Evolutionary conservation across 2,329 filamentous ascomycete species (phyloP).

Genomic region (Aspergillus tubingensis): DNA sequence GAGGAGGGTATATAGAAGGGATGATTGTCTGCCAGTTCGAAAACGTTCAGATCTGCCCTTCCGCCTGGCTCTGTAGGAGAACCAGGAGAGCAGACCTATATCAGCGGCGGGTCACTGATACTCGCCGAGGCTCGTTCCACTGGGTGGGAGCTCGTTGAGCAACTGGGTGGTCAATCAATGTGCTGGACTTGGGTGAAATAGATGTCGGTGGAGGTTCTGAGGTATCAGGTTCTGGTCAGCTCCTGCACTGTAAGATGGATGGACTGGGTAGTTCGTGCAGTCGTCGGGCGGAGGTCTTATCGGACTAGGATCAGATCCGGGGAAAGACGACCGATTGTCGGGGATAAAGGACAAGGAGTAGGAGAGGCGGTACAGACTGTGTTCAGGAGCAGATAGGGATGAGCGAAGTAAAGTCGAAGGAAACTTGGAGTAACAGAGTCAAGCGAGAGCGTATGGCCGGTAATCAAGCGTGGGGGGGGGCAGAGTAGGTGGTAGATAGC

Average conservation of each 20-base stretch:
- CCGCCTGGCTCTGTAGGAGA: conserved; percentile 46
- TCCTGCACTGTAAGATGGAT: conserved; percentile 2
- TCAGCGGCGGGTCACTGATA: conserved; percentile 34
- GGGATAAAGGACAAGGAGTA: background rate
- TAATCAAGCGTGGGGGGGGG: background rate
- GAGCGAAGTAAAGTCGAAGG: background rate
- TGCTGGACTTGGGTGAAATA: background rate
- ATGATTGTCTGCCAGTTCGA: conserved; percentile 74
- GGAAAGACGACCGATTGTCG: conserved; percentile 9
- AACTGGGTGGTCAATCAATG: conserved; percentile 9
- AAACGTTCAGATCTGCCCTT: conserved; percentile 48
- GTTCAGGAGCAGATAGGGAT: background rate
- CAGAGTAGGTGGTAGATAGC: background rate
- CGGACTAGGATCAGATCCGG: conserved; percentile 15
- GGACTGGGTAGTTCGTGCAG: conserved; percentile 1
- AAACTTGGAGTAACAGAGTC: background rate
- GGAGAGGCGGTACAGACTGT: background rate
- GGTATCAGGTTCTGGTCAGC: background rate
- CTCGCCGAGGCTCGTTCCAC: conserved; percentile 24
- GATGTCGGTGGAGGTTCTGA: background rate
- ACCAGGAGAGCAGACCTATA: conserved; percentile 48
- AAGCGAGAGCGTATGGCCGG: background rate
- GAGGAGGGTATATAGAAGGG: conserved; percentile 59
- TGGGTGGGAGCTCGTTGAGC: conserved; percentile 16
- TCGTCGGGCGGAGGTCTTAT: conserved; percentile 25